Evolutionary conservation across 2,329 filamentous ascomycete species (phyloP), one percentile per base, ranked within the genome.

Genomic region (Neopestalotiopsis rosae): DNA sequence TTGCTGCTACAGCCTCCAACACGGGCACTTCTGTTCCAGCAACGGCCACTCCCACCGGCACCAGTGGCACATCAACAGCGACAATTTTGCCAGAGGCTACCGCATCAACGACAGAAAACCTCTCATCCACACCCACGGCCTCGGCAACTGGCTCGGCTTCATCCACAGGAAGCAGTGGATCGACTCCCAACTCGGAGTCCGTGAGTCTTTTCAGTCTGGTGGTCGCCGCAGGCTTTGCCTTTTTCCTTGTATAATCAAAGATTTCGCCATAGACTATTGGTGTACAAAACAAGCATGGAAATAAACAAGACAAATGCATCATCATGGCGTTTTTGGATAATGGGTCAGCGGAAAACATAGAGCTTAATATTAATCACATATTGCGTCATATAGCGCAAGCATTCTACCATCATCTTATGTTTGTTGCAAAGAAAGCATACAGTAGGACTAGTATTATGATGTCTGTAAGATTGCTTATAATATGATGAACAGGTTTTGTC

Each of bases 121-220:
- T 62, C 30, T 38, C 59, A 14, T 38, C 59, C 12, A 40, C 34
- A 1, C 59, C 59, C n/a, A 62, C 59, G 3, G 59, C 59, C n/a
- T 62, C 59, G 30, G 59, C 30, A 14, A 38, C 59, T 4, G 59
- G 28, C 6, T 62, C 59, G 14, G 59, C 32, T 5, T 38, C 59
- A 2, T n/a, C 28, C 34, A 62, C 30, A 14, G 34, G 59, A 12
- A 42, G 32, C 32, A 42, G 32, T 42, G 59, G 59, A 12, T 62
- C 59, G 17, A 62, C 32, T 6, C 14, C 34, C 30, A 42, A 62
- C 59, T 42, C 30, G 12, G 32, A 62, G 59, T 38, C 32, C 17
- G 20, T 62, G 59, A 62, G 59, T 32, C 20, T 62, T n/a, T 62
- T 62, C n/a, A 34, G 59, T 17, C 32, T 62, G 34, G 59, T 34